phyloP scores from a whole-genome alignment of 1,139 yeast genomes.

The Waltiozyma sp. region DNA sequence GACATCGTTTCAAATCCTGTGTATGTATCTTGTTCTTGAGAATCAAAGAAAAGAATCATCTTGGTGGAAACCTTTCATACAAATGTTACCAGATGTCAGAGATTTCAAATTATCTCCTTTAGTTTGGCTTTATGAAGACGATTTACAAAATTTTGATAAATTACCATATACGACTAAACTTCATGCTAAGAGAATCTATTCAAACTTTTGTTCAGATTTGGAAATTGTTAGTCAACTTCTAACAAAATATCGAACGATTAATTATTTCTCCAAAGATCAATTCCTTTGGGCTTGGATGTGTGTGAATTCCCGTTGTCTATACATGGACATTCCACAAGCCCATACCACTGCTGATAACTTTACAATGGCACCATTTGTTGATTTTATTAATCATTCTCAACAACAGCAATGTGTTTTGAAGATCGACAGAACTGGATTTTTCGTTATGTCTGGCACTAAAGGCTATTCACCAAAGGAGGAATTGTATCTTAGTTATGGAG shows the following conservation, averaged over 20 bases:
- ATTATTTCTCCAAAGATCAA: slow-evolving; percentile 10
- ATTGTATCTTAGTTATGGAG: slow-evolving; percentile 68
- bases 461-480: slow-evolving; percentile 40
- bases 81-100: slow-evolving; percentile 38
- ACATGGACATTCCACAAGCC: slow-evolving; percentile 54
- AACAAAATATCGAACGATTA: neutral
- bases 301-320: slow-evolving; percentile 84
- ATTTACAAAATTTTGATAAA: slow-evolving; percentile 21
- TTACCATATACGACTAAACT: slow-evolving; percentile 31
- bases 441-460: slow-evolving; percentile 30
- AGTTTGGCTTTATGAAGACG: slow-evolving; percentile 32
- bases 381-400: slow-evolving; percentile 69
- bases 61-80: slow-evolving; percentile 56
- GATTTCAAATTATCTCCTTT: slow-evolving; percentile 43
- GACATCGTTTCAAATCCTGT: slow-evolving; percentile 22
- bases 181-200: slow-evolving; percentile 28
- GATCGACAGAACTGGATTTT: slow-evolving; percentile 39
- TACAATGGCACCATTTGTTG: slow-evolving; percentile 88
- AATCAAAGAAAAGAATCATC: slow-evolving; percentile 22
- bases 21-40: slow-evolving; percentile 12
- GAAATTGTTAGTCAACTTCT: slow-evolving; percentile 21
- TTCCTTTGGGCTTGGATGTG: slow-evolving; percentile 74
- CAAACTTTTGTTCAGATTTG: slow-evolving; percentile 31
- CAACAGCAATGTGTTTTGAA: slow-evolving; percentile 42
- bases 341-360: slow-evolving; percentile 47